phyloP scores from a whole-genome alignment of 106 monocot species.

The Triglochin maritima region DNA sequence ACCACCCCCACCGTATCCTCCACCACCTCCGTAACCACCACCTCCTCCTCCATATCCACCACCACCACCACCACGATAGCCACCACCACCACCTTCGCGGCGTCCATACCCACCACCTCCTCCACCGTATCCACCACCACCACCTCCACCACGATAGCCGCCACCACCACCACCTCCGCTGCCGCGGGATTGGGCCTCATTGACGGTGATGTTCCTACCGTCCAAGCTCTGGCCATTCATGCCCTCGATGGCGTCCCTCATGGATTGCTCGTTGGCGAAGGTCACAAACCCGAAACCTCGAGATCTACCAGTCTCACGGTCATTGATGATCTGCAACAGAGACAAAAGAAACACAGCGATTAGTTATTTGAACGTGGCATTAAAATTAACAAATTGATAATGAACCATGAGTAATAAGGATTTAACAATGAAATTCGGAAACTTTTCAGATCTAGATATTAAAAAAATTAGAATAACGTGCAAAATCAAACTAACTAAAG shows the following conservation, averaged over 20 bases:
- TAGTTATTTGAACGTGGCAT: too few species aligned
- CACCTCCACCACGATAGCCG: conserved; percentile 6
- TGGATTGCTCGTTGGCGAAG: conserved; percentile 61
- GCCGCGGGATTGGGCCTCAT: conserved; percentile 80
- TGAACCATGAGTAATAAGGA: too few species aligned
- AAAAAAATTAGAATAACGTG: too few species aligned
- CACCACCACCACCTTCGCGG: conserved; percentile 17
- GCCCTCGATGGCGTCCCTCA: conserved; percentile 82
- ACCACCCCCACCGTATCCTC: conserved; percentile 2
- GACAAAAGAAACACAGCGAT: neutral
- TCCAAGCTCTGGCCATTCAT: conserved; percentile 86
- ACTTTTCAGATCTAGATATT: too few species aligned
- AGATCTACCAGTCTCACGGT: conserved; percentile 80
- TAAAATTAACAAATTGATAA: too few species aligned
- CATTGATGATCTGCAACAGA: conserved; percentile 65
- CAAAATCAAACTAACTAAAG: too few species aligned
- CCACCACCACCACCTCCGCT: conserved; percentile 42
- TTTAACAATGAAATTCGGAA: too few species aligned
- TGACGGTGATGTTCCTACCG: conserved; percentile 88
- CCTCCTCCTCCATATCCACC: neutral
- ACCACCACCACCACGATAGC: neutral
- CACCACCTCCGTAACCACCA: neutral
- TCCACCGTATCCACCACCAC: conserved; percentile 9
- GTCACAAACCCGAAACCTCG: conserved; percentile 88
- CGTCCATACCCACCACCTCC: conserved; percentile 13